Percentiles rank a stretch among this genome's conserved stretches.
phyloP scores from a whole-genome alignment of 2,329 filamentous ascomycete genomes.

The Microsporum ferrugineum region DNA sequence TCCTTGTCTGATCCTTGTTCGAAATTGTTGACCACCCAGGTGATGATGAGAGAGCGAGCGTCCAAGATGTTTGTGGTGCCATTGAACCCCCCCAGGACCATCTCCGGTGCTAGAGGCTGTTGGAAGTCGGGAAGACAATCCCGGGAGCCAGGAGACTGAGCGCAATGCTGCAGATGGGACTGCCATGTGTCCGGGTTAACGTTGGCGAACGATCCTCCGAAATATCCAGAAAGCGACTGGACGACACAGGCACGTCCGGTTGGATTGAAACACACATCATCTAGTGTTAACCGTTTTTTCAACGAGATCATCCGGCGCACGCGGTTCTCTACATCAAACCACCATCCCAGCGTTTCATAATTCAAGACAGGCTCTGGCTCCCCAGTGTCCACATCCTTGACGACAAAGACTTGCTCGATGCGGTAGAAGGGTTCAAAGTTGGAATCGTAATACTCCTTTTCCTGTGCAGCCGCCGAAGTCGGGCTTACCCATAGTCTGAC shows the following conservation, averaged over 20 bases:
- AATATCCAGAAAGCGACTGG: slow-evolving; percentile 86
- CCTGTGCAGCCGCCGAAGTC: slow-evolving; percentile 74
- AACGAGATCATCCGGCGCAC: slow-evolving; percentile 61
- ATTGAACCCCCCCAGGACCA: slow-evolving; percentile 74
- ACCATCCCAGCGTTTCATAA: slow-evolving; percentile 84
- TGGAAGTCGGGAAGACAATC: slow-evolving; percentile 78
- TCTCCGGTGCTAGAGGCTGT: slow-evolving; percentile 73
- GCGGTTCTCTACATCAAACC: slow-evolving; percentile 77
- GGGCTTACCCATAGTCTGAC: slow-evolving; percentile 96
- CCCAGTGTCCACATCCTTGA: slow-evolving; percentile 63
- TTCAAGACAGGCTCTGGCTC: slow-evolving; percentile 66
- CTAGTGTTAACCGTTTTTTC: slow-evolving; percentile 55
- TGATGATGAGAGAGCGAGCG: slow-evolving; percentile 70
- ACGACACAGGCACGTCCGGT: slow-evolving; percentile 81
- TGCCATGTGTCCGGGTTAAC: slow-evolving; percentile 59
- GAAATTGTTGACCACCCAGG: slow-evolving; percentile 88
- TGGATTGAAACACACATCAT: slow-evolving; percentile 90
- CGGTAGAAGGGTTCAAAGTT: slow-evolving; percentile 95
- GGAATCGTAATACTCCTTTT: slow-evolving; percentile 86
- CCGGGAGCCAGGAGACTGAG: slow-evolving; percentile 57
- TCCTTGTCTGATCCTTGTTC: slow-evolving; percentile 61
- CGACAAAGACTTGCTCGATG: slow-evolving; percentile 82
- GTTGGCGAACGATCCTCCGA: slow-evolving; percentile 54
- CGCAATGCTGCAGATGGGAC: slow-evolving; percentile 59
- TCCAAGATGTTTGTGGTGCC: slow-evolving; percentile 53